A percentile compares a stretch with the other conserved stretches of the same genome.
Evolutionary conservation across 192 early-diverging fungal species (phyloP).

Genomic region (Coemansia sp.): DNA sequence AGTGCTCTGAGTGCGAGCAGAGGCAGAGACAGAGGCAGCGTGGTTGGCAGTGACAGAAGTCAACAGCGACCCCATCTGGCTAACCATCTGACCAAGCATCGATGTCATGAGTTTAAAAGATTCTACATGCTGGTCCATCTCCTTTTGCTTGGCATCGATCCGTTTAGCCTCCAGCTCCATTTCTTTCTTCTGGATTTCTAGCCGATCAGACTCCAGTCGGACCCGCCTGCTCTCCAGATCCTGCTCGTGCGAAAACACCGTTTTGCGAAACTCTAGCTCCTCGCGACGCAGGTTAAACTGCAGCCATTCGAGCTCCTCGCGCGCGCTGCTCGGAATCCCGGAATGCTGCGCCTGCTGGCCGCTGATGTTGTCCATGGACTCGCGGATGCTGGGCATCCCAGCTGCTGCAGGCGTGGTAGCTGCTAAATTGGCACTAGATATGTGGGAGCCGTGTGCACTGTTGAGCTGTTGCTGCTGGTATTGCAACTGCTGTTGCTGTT

Average conservation of each 20-base stretch:
- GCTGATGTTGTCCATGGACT: constrained; percentile 14
- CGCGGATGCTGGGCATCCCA: constrained; percentile 21
- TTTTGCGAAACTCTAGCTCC: constrained; percentile 51
- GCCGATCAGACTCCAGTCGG: constrained; percentile 32
- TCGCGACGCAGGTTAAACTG: constrained; percentile 52
- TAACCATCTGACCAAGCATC: constrained; percentile 30
- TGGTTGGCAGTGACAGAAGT: neutral
- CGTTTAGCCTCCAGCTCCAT: constrained; percentile 40
- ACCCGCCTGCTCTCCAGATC: constrained; percentile 39
- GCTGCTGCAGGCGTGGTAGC: neutral
- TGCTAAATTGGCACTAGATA: neutral
- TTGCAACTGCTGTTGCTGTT: neutral
- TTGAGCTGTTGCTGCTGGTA: neutral
- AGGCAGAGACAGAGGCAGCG: neutral
- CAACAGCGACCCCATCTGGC: constrained; percentile 13
- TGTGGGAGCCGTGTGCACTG: neutral
- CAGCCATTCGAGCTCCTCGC: constrained; percentile 53
- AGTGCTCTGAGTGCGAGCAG: neutral
- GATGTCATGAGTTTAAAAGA: constrained; percentile 25
- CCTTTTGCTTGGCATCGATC: constrained; percentile 21
- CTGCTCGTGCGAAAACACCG: constrained; percentile 40
- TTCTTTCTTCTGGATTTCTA: constrained; percentile 39
- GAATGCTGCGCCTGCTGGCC: neutral
- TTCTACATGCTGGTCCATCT: constrained; percentile 44
- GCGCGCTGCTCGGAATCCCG: constrained; percentile 16